Conservation (phyloP, 768 basidiomycete species). For the Nidularia pulvinata region DNA sequence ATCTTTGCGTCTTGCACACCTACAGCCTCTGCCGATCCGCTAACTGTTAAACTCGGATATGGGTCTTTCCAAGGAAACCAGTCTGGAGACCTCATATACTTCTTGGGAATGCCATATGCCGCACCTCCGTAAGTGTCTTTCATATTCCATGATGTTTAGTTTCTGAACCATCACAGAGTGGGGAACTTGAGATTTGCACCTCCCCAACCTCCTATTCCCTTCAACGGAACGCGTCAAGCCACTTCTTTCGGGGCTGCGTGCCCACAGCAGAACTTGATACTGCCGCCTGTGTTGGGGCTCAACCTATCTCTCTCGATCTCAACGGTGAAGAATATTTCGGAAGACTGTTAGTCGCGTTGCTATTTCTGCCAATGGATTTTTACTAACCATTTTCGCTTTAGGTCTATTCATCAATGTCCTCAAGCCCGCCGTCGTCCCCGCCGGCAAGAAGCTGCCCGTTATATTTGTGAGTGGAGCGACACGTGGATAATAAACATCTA, state of each 20-base stretch:
- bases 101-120: conserved; percentile 9
- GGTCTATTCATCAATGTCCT: conserved; percentile 43
- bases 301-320: no score
- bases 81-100: not conserved
- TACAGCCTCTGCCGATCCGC: no score
- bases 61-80: conserved; percentile 6
- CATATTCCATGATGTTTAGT: not conserved
- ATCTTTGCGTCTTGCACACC: no score
- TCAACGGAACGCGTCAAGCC: conserved; percentile 4
- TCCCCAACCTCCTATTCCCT: not conserved
- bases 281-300: no score
- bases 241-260: conserved; percentile 6
- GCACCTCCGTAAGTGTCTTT: conserved; percentile 6
- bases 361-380: no score
- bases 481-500: conserved; percentile 10
- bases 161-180: not conserved
- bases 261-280: conserved; percentile 8
- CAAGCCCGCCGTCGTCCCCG: conserved; percentile 20
- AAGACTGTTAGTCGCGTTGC: no score
- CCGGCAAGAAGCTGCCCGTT: conserved; percentile 32
- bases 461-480: conserved; percentile 35
- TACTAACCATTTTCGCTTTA: no score
- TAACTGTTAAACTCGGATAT: conserved; percentile 5
- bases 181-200: conserved; percentile 5
- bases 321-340: no score